Percentiles rank a stretch among this genome's conserved stretches.
Conservation (phyloP, 2,329 filamentous ascomycete genomes). For the Dendryphion nanum region DNA sequence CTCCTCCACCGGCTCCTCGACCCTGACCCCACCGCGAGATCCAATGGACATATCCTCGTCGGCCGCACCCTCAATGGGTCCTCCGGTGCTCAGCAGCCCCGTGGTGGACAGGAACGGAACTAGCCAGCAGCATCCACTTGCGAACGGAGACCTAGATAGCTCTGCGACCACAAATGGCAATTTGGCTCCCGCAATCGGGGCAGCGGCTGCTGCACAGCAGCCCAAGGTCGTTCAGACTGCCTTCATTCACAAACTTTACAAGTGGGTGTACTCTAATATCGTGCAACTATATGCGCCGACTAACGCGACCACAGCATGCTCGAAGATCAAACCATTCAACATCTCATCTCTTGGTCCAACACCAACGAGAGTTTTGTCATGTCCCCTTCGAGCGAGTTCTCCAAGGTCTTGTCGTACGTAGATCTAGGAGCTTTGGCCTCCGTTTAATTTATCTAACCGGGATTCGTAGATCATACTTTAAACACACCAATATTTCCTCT, state of each 20-base stretch:
- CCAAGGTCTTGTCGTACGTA: conserved; percentile 92
- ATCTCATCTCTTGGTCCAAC: conserved; percentile 93
- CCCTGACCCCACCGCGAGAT: conserved; percentile 46
- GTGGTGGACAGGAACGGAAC: conserved; percentile 46
- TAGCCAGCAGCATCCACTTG: conserved; percentile 13
- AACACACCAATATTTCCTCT: conserved; percentile 98
- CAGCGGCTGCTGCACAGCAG: conserved; percentile 77
- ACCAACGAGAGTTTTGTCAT: conserved; percentile 98
- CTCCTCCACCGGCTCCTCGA: conserved; percentile 45
- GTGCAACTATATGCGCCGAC: conserved; percentile 14
- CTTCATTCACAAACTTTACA: conserved; percentile 99
- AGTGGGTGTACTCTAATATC: conserved; percentile 57
- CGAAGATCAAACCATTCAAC: conserved; percentile 87
- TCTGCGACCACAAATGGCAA: conserved; percentile 5
- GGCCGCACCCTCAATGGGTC: conserved; percentile 47
- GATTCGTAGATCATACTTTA: conserved; percentile 86
- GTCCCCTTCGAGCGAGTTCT: conserved; percentile 96
- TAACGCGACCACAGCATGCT: conserved; percentile 71
- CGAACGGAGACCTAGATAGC: conserved; percentile 29
- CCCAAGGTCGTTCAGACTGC: conserved; percentile 98
- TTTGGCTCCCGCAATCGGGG: conserved; percentile 44
- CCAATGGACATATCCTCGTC: conserved; percentile 57
- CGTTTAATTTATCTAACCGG: conserved; percentile 27
- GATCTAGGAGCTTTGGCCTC: conserved; percentile 20
- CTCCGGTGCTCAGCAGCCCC: conserved; percentile 49